These are phyloP conservation scores for Mortierella polycephala DNA, from an alignment of 371 early-diverging fungal species.

Conservation along the genomic window DNA sequence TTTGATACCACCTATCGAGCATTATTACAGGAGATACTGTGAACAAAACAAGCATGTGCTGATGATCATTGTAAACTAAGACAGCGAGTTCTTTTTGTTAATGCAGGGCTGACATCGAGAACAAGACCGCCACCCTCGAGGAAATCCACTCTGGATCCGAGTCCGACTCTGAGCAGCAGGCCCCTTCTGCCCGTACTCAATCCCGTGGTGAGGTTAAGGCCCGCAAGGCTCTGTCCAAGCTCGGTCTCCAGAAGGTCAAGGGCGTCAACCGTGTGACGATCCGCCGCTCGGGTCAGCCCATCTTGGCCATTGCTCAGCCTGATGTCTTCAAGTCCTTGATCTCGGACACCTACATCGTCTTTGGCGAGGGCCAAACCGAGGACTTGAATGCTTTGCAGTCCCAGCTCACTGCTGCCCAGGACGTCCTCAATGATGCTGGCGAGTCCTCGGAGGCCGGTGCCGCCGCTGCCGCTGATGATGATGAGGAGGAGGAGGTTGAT, in stretches of 20 bases:
- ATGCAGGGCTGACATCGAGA: constrained; percentile 52
- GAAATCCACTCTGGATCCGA: constrained; percentile 46
- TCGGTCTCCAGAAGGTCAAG: constrained; percentile 88
- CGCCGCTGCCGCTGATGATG: constrained; percentile 61
- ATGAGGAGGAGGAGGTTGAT: constrained; percentile 63
- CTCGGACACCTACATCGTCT: constrained; percentile 96
- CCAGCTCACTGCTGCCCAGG: constrained; percentile 54
- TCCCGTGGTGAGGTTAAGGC: constrained; percentile 95
- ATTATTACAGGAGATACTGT: too few relatives aligned
- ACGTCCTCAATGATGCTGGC: constrained; percentile 66
- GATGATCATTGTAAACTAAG: too few relatives aligned
- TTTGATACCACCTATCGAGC: too few relatives aligned
- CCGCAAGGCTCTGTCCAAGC: constrained; percentile 93
- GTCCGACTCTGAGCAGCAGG: constrained; percentile 39
- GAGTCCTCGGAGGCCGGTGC: constrained; percentile 62
- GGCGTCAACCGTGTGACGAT: constrained; percentile 94
- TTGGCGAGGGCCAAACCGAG: constrained; percentile 94
- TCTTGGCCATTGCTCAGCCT: constrained; percentile 90
- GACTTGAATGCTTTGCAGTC: constrained; percentile 81
- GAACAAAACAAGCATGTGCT: too few relatives aligned
- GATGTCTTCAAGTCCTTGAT: constrained; percentile 93
- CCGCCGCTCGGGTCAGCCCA: constrained; percentile 75
- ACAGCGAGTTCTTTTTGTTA: too few relatives aligned
- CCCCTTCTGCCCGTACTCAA: constrained; percentile 42
- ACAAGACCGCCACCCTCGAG: constrained; percentile 55